Percentiles rank a stretch among this genome's conserved stretches.
These are phyloP conservation scores for Pythium pectinolyticum DNA, from an alignment of 352 stramenopile genomes.

Conservation along the genomic window DNA sequence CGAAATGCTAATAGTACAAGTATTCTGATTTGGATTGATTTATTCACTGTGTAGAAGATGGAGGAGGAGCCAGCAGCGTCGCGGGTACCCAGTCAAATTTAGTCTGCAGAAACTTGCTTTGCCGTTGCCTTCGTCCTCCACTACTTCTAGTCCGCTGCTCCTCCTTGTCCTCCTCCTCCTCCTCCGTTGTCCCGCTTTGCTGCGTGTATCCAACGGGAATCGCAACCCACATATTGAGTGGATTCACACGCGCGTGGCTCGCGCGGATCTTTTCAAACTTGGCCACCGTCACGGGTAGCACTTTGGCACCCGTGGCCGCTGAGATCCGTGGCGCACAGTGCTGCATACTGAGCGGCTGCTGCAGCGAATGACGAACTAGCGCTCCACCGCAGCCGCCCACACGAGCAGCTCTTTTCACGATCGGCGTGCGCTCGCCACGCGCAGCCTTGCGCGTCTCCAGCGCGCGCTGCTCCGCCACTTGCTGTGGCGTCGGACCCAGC, in stretches of 20 bases:
- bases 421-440: slow-evolving; percentile 17
- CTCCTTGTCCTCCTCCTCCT: neutral
- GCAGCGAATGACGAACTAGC: slow-evolving; percentile 16
- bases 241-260: slow-evolving; percentile 45
- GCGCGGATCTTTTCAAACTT: slow-evolving; percentile 52
- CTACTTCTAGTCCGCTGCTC: no score
- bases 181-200: neutral
- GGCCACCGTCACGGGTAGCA: slow-evolving; percentile 42
- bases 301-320: slow-evolving; percentile 31
- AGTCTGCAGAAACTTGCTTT: slow-evolving; percentile 27
- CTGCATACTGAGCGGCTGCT: slow-evolving; percentile 39
- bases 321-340: slow-evolving; percentile 35
- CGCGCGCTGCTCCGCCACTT: slow-evolving; percentile 17
- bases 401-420: slow-evolving; percentile 1
- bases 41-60: no score
- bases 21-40: no score
- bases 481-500: slow-evolving; percentile 25
- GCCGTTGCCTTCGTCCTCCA: no score
- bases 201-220: slow-evolving; percentile 40
- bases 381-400: slow-evolving; percentile 25
- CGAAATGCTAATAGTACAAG: no score
- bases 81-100: slow-evolving; percentile 65
- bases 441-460: slow-evolving; percentile 33
- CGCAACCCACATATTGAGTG: slow-evolving; percentile 61
- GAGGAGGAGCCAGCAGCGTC: slow-evolving; percentile 29